Evolutionary conservation across 306 rosid species (phyloP), one percentile per base, ranked within the genome.

Genomic region (Cyamopsis tetragonoloba): DNA sequence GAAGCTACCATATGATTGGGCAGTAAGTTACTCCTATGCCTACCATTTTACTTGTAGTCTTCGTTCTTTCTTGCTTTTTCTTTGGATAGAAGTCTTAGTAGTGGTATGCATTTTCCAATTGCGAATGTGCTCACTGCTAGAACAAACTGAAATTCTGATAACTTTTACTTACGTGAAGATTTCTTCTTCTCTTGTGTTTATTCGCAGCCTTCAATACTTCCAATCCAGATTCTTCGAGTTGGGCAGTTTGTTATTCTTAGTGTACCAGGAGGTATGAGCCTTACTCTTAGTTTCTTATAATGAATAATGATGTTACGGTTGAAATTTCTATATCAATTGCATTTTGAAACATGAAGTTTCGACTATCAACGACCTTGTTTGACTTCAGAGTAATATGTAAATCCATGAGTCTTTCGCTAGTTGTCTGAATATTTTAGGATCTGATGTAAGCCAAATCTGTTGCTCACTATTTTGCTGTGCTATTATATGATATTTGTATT

Each of bases 1-100:
- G 97, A 84, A 83, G 75, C 34, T 69, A 73, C 98, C 98, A 6
- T 93, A 93, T 83, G 89, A 89, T 32, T 93, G 98, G 98, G 98
- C 98, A 20, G 98, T 93, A 86, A 80, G 97, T 84, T 73, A 27
- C 71, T 73, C 56, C n/a, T n/a, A n/a, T n/a, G n/a, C n/a, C n/a
- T n/a, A n/a, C n/a, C n/a, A n/a, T n/a, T n/a, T n/a, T n/a, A n/a
- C n/a, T n/a, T 0, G 22, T 9, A 32, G n/a, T 70, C 56, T 7
- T 50, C n/a, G 9, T 28, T 22, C 19, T 31, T 17, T 8, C 27
- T 15, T 20, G 55, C n/a, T 13, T 4, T 60, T 28, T 30, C 34
- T 56, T 56, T 12, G 39, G 44, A 47, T 4, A 32, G 13, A 42
- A 41, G 14, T 59, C 23, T 51, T 58, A 27, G 47, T n/a, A n/a